Evolutionary conservation across 305 asterid genomes (phyloP), one percentile per base, ranked within the genome.

Genomic region (Ilex paraguariensis): DNA sequence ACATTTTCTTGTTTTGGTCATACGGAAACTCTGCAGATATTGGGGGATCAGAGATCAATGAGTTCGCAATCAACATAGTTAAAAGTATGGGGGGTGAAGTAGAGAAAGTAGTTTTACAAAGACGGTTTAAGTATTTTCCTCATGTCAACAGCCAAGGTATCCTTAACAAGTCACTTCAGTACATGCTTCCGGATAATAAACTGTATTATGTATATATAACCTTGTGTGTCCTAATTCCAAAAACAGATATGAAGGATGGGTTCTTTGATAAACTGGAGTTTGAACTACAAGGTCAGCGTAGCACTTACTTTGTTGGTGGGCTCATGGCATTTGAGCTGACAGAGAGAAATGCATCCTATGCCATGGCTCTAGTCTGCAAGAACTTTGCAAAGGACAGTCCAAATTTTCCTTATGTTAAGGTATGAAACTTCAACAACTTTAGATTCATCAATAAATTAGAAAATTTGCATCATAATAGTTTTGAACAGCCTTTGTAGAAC

Each of bases 281-380:
- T 33, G 67, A 84, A 48, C 79, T 88, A 61, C 96, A 88, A 68
- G 95, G 95, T 54, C 81, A 82, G 75, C 64, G 74, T 33, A 88
- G 84, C 75, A 86, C 92, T 64, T 88, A 84, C 75, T 88, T 80
- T 59, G 69, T 84, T 33, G 95, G 96, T 28, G 95, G 96, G 21
- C 86, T 88, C 52, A 74, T 84, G 90, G 96, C 96, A 15, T 88
- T 88, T 79, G 96, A 88, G 78, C 84, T 88, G 13, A 86, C 96
- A 0, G 95, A 88, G 73, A 84, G 96, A 66, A 88, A 86, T 62
- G 82, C 96, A 39, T 59, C 92, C 10, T 88, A 88, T 31, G 76
- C 96, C 17, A 86, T 84, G 82, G 75, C 79, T 57, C 78, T 88
- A 75, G 72, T 82, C 46, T 55, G 79, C 40, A 84, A 66, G 66